Conservation (phyloP, 2,329 filamentous ascomycete genomes). For the Metarhizium guizhouense region DNA sequence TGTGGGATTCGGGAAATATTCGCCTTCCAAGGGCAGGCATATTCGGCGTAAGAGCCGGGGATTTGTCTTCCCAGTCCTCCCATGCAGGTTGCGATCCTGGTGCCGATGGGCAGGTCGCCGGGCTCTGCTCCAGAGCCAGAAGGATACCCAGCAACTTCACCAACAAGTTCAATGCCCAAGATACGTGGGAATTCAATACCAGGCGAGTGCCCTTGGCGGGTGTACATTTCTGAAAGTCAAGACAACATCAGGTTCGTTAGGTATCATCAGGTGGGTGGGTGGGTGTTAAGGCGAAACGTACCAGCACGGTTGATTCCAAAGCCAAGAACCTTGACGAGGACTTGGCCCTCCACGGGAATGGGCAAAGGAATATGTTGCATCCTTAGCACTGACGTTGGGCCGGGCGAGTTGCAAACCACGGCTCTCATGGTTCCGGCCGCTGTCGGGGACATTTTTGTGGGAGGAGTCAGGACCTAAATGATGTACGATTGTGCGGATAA, state of each 20-base stretch:
- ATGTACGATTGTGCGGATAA: too few species aligned
- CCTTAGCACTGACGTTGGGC: background rate
- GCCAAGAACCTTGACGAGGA: constrained; percentile 26
- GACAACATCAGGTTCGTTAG: too few species aligned
- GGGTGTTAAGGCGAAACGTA: too few species aligned
- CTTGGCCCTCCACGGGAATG: constrained; percentile 16
- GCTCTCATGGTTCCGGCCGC: background rate
- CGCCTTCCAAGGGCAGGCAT: background rate
- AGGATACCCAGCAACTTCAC: constrained; percentile 19
- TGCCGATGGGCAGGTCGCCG: constrained; percentile 21
- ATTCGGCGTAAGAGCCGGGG: constrained; percentile 29
- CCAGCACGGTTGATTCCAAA: constrained; percentile 32
- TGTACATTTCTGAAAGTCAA: constrained; percentile 29
- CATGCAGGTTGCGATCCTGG: constrained; percentile 29
- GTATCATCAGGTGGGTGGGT: too few species aligned
- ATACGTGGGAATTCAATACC: constrained; percentile 24
- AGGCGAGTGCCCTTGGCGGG: constrained; percentile 33
- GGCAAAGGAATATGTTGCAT: background rate
- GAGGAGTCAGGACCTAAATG: too few species aligned
- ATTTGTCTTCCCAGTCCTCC: constrained; percentile 30
- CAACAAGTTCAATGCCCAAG: constrained; percentile 32
- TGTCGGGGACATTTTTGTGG: too few species aligned
- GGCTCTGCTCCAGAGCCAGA: constrained; percentile 18
- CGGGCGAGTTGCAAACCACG: background rate
- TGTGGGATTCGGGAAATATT: background rate